A percentile compares a stretch with the other conserved stretches of the same genome.
Evolutionary conservation across 31 red algal genomes (phyloP).

Genomic region (Odonthalia washingtoniensis): DNA sequence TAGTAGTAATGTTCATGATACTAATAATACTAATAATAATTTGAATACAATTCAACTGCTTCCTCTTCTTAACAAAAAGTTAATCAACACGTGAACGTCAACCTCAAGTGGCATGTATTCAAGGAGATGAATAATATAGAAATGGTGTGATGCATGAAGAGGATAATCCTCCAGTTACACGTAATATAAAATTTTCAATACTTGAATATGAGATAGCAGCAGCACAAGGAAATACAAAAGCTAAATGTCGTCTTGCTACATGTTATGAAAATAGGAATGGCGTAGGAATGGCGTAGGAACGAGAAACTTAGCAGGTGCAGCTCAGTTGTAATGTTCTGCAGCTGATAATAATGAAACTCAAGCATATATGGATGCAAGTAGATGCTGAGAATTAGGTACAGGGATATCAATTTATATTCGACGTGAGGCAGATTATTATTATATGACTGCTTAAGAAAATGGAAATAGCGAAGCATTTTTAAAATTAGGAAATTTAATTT

Average conservation of each 20-base stretch:
- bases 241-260: background rate
- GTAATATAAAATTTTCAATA: background rate
- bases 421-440: background rate
- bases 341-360: constrained; percentile 12
- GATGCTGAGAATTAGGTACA: constrained; percentile 32
- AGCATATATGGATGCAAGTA: constrained; percentile 23
- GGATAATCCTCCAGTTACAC: background rate
- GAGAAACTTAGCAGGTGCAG: constrained; percentile 14
- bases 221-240: constrained; percentile 32
- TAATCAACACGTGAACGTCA: background rate
- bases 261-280: constrained; percentile 57
- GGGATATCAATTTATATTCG: background rate
- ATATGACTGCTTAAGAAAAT: background rate
- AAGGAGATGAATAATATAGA: background rate
- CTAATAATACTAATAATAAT: too few species aligned
- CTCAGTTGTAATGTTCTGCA: constrained; percentile 14
- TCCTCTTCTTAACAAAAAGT: background rate
- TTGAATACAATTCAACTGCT: too few species aligned
- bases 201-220: constrained; percentile 8
- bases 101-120: background rate
- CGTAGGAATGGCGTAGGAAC: constrained; percentile 10
- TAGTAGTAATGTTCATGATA: too few species aligned
- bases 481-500: constrained; percentile 8
- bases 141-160: background rate
- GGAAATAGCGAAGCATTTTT: constrained; percentile 21